Base-by-base conservation (phyloP, 306 rosid genomes). In the Styphnolobium japonicum region DNA sequence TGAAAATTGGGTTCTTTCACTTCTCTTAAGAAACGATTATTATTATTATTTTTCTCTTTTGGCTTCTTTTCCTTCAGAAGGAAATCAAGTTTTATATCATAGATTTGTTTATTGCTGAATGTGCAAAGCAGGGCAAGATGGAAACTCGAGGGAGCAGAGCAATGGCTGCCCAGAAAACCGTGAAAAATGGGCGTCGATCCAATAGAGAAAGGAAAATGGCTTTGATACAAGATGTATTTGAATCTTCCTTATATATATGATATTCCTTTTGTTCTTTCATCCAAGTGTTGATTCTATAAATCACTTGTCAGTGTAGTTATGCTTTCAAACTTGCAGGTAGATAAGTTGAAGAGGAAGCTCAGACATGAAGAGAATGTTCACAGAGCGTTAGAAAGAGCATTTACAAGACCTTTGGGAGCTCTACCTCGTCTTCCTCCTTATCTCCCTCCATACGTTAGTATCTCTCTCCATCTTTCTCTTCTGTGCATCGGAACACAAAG, bases 351-450 rank as follows among this genome's bases (percentile, higher is more conserved):
- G 91, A 95, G 91, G 84, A 95, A 95, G 86, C 97, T 95, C 48
- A 88, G 98, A 77, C 99, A 92, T 76, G 99, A 95, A 87, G 99
- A 95, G 79, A 92, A 95, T 84, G 96, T 95, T 40, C 99, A 95
- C 10, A 95, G 93, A 87, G 99, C 98, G n/a, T 87, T 95, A 69
- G 99, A 95, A 77, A 92, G 99, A 77, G 99, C 98, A 71, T 93
- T 95, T 67, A 95, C 98, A 1, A 88, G 98, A 77, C 98, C 98
- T 34, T 75, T 95, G 71, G 98, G 98, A 74, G 93, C 98, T 73
- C 76, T 95, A 6, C 98, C 98, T 87, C 98, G 98, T 81, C 97
- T 95, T 75, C 98, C 98, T 84, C 98, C 98, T 18, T 95, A 91
- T 90, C 97, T 95, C 58, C 98, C 98, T 85, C 94, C 97, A 56